Percentiles rank a stretch among this genome's conserved stretches.
Evolutionary conservation across 345 rosid species (phyloP).

Genomic region (Lepidium africanum): DNA sequence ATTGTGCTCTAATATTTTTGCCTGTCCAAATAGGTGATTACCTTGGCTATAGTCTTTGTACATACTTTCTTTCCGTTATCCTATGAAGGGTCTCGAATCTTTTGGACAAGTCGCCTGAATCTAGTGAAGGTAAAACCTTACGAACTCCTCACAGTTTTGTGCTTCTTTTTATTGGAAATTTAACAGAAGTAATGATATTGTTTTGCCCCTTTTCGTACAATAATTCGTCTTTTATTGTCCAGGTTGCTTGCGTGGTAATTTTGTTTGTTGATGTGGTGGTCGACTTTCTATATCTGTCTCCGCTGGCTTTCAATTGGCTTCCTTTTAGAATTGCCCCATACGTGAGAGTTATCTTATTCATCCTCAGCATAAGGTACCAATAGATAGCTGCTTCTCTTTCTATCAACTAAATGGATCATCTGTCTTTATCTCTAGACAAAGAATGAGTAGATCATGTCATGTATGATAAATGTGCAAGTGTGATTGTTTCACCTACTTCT

Average conservation of each 20-base stretch:
- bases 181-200: not conserved
- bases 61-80: slow-evolving; percentile 68
- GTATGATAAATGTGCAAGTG: not conserved
- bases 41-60: slow-evolving; percentile 48
- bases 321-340: slow-evolving; percentile 88
- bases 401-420: not conserved
- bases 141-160: not conserved
- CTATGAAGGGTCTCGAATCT: slow-evolving; percentile 66
- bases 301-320: slow-evolving; percentile 53
- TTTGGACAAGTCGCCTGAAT: slow-evolving; percentile 51
- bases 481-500: not conserved
- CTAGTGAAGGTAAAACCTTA: slow-evolving; percentile 50
- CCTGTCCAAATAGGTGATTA: slow-evolving; percentile 28
- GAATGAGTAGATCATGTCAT: not conserved
- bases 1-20: not conserved
- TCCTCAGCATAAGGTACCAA: slow-evolving; percentile 65
- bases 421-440: not conserved
- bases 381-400: not conserved
- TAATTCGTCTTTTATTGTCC: slow-evolving; percentile 23
- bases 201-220: not conserved
- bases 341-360: slow-evolving; percentile 68
- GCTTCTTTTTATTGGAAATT: not conserved
- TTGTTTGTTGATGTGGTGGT: slow-evolving; percentile 70
- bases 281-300: slow-evolving; percentile 70
- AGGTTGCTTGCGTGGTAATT: slow-evolving; percentile 59